Percentiles rank a stretch among this genome's conserved stretches.
phyloP scores from a whole-genome alignment of 2,329 filamentous ascomycete species.

The Sporothrix luriei region DNA sequence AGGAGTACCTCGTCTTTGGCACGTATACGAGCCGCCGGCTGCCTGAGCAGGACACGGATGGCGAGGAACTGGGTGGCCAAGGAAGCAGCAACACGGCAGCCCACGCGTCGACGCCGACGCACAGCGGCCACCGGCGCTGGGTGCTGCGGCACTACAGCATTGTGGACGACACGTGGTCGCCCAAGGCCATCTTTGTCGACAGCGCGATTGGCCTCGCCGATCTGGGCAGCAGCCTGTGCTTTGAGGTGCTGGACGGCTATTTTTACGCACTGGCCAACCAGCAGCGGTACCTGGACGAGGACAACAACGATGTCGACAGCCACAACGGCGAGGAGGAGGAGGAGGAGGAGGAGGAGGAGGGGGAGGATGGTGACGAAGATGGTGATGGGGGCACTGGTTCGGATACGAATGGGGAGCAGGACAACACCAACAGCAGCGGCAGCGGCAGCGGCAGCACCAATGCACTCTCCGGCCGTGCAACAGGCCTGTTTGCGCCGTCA shows the following conservation, averaged over 20 bases:
- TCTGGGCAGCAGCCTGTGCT: constrained; percentile 68
- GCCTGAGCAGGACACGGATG: constrained; percentile 33
- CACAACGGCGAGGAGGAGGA: not conserved
- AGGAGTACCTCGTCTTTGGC: constrained; percentile 65
- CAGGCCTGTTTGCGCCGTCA: constrained; percentile 41
- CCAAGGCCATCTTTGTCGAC: constrained; percentile 54
- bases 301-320: not conserved
- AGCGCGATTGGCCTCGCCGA: constrained; percentile 63
- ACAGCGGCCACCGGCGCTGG: constrained; percentile 54
- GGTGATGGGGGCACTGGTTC: not conserved
- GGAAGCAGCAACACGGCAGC: not conserved
- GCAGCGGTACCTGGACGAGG: constrained; percentile 40
- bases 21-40: constrained; percentile 57
- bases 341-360: not conserved
- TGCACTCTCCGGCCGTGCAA: not conserved
- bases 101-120: not conserved
- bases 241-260: constrained; percentile 66
- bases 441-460: not conserved
- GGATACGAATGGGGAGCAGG: not conserved
- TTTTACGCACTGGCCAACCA: constrained; percentile 73
- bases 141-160: constrained; percentile 58
- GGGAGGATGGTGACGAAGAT: not conserved
- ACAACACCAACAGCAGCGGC: not conserved
- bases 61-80: not conserved
- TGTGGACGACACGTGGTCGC: constrained; percentile 45